These are phyloP conservation scores for Daldinia sp. DNA, from an alignment of 2,329 filamentous ascomycete species.

Conservation along the genomic window DNA sequence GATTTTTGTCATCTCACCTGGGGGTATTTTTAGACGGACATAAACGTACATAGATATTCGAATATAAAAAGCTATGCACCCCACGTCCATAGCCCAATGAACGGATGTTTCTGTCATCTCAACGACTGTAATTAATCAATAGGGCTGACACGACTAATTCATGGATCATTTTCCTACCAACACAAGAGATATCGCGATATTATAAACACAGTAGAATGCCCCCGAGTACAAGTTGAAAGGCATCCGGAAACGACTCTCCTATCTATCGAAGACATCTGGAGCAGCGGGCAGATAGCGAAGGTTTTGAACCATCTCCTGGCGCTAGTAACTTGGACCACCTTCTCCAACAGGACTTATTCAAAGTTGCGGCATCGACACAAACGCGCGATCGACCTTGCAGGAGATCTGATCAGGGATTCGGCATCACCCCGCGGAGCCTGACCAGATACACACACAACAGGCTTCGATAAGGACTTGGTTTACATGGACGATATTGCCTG, in stretches of 20 bases:
- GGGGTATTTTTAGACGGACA: slow-evolving; percentile 37
- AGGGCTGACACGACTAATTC: slow-evolving; percentile 16
- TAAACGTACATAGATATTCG: slow-evolving; percentile 28
- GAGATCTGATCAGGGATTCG: slow-evolving; percentile 34
- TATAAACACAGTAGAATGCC: not conserved
- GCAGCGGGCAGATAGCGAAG: not conserved
- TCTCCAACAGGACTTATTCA: not conserved
- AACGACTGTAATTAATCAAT: slow-evolving; percentile 19
- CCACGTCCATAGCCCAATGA: slow-evolving; percentile 34
- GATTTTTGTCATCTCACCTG: slow-evolving; percentile 28
- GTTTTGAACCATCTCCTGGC: not conserved
- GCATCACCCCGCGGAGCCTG: slow-evolving; percentile 15
- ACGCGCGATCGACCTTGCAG: slow-evolving; percentile 29
- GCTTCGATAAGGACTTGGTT: slow-evolving; percentile 6
- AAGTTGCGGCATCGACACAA: slow-evolving; percentile 11
- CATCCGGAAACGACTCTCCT: not conserved
- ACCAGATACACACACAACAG: slow-evolving; percentile 11
- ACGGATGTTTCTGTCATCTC: slow-evolving; percentile 32
- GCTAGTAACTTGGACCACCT: not conserved
- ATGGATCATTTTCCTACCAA: slow-evolving; percentile 4
- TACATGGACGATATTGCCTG: slow-evolving; percentile 38
- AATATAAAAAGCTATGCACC: slow-evolving; percentile 36
- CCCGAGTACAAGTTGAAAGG: slow-evolving; percentile 5
- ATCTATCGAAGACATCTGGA: not conserved
- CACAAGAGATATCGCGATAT: not conserved